Base-by-base conservation (phyloP, 768 basidiomycete genomes). In the Tricholoma matsutake region DNA sequence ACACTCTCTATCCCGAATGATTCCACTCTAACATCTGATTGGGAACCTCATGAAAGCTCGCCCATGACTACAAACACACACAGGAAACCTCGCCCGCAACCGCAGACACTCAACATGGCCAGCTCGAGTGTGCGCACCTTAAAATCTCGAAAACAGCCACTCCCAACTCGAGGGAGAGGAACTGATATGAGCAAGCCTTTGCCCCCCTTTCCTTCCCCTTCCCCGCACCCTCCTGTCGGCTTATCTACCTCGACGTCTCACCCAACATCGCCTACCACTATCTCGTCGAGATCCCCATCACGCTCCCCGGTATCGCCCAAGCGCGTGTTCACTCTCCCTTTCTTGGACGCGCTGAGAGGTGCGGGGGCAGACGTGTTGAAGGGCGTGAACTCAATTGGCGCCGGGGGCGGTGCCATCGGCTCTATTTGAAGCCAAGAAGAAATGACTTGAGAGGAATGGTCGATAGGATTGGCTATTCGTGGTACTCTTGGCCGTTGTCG, bases 351-450 rank as follows among this genome's bases (percentile, higher is more conserved):
- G 16, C 45, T 62, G n/a, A 58, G 35, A 52, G 57, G 52, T 13
- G 61, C 35, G 1, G 56, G 61, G 18, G 28, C 56, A 25, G 61
- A 58, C 18, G 41, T 54, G 6, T 57, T 62, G 25, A 51, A 56
- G 18, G 61, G 61, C 16, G 61, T 62, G 8, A 62, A 39, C 10
- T 58, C 57, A 0, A 43, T 62, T 28, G 55, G 60, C 2, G 47
- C 29, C 32, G 61, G 57, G 14, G 20, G 18, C 14, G 39, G 28
- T 39, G 54, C 14, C 29, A 56, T 57, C 3, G 61, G 61, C 16
- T 34, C 57, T 14, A 28, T 54, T 31, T 59, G 35, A 52, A 32
- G 29, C n/a, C 28, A 13, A 7, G 28, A 39, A 14, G 14, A 39
- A 39, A 5, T 5, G 14, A 39, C 16, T 39, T 4, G 14, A 39